Base-by-base conservation (phyloP, 768 basidiomycete species). In the Serendipita sp. region DNA sequence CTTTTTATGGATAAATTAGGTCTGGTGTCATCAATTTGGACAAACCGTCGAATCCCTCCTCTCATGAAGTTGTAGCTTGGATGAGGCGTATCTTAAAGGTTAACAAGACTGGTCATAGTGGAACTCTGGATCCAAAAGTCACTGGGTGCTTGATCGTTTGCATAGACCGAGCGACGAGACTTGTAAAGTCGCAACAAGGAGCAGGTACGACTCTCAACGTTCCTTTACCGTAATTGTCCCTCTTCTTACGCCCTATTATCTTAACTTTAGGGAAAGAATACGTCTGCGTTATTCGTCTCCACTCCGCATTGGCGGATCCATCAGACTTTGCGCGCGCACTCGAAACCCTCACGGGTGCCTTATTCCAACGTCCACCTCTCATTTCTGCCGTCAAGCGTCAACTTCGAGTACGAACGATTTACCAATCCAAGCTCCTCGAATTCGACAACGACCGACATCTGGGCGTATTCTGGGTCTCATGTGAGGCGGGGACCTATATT, bases 61-160 rank as follows among this genome's bases (percentile, higher is more conserved):
- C 94, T 3, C 96, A 99, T 75, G 96, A 99, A 79, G 96, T 99
- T 63, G 96, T 99, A 68, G 96, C 96, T 15, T 99, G 96, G 96
- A 76, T 99, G 67, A 83, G 94, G 69, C 84, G 96, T n/a, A 99
- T 99, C 67, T 75, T 99, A 63, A 85, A 94, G 23, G 91, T 88
- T 29, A 96, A 98, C 75, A 98, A 99, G 77, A 99, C 96, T 0
- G 96, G 96, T 45, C 96, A 99, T 76, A 96, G 93, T 66, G 96
- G 96, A 68, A 99, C 96, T 48, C 82, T 99, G 53, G 96, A 99
- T 74, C 96, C 96, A 55, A 99, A 99, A 75, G 96, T 99, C 68
- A 99, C 96, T 62, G 96, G 96, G 13, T 99, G 96, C 75, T 74
- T 99, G 69, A 97, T 98, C 71, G 96, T 99, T 45, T 99, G 96